Evolutionary conservation across 257 asterid species (phyloP), one percentile per base, ranked within the genome.

Genomic region (Scutellaria baicalensis): DNA sequence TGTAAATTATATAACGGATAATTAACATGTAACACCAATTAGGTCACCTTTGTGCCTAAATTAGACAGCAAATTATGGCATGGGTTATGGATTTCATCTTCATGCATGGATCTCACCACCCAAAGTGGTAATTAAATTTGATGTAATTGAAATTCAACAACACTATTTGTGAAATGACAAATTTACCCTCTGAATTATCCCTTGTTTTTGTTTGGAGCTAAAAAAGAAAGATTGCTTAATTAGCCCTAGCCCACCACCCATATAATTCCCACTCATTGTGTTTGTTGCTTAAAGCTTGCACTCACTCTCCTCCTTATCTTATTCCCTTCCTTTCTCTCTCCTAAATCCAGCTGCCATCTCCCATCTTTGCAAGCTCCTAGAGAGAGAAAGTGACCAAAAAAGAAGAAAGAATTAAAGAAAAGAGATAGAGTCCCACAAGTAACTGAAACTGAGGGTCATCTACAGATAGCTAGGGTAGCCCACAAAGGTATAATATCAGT

Each of bases 221-320:
- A n/a, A 58, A 71, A 80, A 77, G 72, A 73, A 67, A 59, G 69
- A 69, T 73, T 36, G 72, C 67, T 64, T 63, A 70, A 17, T 47
- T 66, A 36, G 74, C 58, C 72, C 59, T 65, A 78, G 77, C 86
- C 86, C 86, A 84, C 83, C 84, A 80, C 77, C 72, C 77, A 68
- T 81, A 81, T 81, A 81, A 81, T 78, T 75, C 77, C 86, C 82
- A 81, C 88, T 89, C 87, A 86, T 86, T 78, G 51, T 89, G 96
- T 83, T 89, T 86, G 89, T 89, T 86, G 96, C 91, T 89, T 86
- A 80, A 89, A 85, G 96, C 86, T 83, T 77, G 82, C 73, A 62
- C 86, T 75, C 83, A 63, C 87, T 69, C 74, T 13, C 78, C 74
- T 52, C 73, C 64, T 75, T 64, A 10, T 39, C 78, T 59, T 51